These are phyloP conservation scores for Neofusicoccum laricinum DNA, from an alignment of 2,329 filamentous ascomycete species.

Conservation along the genomic window DNA sequence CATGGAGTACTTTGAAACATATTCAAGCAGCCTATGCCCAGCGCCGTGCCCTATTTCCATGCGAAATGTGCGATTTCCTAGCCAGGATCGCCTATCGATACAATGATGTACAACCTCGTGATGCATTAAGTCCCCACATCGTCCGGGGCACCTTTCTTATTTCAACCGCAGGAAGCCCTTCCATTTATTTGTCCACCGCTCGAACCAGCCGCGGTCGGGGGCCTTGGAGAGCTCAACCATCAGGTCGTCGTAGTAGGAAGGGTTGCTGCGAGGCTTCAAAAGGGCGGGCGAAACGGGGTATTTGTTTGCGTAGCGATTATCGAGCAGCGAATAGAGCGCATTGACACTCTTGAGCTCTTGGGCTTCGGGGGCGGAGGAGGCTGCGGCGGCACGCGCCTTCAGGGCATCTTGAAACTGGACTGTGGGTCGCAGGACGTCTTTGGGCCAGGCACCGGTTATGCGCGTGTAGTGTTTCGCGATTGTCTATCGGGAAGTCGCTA, in stretches of 20 bases:
- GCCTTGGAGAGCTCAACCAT: slow-evolving; percentile 36
- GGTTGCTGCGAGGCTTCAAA: slow-evolving; percentile 32
- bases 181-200: slow-evolving; percentile 35
- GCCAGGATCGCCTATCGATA: neutral
- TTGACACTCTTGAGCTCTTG: slow-evolving; percentile 51
- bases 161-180: slow-evolving; percentile 36
- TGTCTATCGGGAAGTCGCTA: slow-evolving; percentile 20
- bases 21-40: neutral
- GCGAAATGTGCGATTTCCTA: neutral
- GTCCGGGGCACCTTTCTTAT: neutral
- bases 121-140: neutral
- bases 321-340: slow-evolving; percentile 58
- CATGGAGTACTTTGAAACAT: neutral
- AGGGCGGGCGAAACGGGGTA: slow-evolving; percentile 29
- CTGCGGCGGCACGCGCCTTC: slow-evolving; percentile 33
- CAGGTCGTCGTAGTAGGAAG: slow-evolving; percentile 33
- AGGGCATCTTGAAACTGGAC: slow-evolving; percentile 45
- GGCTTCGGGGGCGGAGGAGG: slow-evolving; percentile 19
- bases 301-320: slow-evolving; percentile 55
- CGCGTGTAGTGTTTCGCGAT: slow-evolving; percentile 50
- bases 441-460: slow-evolving; percentile 49
- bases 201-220: slow-evolving; percentile 33
- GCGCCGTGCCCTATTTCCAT: neutral
- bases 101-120: neutral
- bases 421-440: slow-evolving; percentile 49